A percentile compares a stretch with the other conserved stretches of the same genome.
phyloP scores from a whole-genome alignment of 768 basidiomycete species.

The Suillus tomentosus region DNA sequence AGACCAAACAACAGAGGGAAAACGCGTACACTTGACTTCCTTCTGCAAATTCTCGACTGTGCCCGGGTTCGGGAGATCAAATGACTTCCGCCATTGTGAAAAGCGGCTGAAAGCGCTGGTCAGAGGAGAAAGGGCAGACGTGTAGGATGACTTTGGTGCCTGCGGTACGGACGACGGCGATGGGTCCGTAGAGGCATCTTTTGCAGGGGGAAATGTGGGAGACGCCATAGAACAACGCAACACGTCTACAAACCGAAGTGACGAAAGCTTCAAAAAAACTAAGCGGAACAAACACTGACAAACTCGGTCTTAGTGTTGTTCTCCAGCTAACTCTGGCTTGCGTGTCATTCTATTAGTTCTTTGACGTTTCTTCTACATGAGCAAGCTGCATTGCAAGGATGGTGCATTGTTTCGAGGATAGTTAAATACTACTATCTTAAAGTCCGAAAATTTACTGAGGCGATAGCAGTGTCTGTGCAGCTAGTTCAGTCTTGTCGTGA shows the following conservation, averaged over 20 bases:
- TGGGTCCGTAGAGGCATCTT: conserved; percentile 42
- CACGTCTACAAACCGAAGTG: conserved; percentile 26
- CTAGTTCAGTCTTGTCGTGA: neutral
- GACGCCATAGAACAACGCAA: conserved; percentile 45
- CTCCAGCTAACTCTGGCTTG: neutral
- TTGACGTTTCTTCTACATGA: neutral
- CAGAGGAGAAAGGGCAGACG: conserved; percentile 50
- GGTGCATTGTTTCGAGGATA: neutral
- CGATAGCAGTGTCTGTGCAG: neutral
- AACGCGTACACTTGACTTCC: conserved; percentile 80
- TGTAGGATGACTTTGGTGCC: conserved; percentile 41
- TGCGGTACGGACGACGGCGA: conserved; percentile 37
- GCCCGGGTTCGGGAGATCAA: conserved; percentile 90
- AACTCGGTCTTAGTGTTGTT: conserved; percentile 8
- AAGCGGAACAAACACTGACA: conserved; percentile 31
- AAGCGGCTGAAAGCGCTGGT: conserved; percentile 71
- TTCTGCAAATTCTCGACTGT: conserved; percentile 90
- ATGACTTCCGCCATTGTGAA: conserved; percentile 76
- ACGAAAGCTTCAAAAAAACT: conserved; percentile 38
- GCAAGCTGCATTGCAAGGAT: neutral
- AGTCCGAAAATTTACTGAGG: neutral
- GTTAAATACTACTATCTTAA: neutral
- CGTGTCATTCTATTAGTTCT: neutral
- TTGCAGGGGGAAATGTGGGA: conserved; percentile 40
- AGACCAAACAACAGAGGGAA: conserved; percentile 12